Base-by-base conservation (phyloP, 306 rosid species). In the Rubus idaeus region DNA sequence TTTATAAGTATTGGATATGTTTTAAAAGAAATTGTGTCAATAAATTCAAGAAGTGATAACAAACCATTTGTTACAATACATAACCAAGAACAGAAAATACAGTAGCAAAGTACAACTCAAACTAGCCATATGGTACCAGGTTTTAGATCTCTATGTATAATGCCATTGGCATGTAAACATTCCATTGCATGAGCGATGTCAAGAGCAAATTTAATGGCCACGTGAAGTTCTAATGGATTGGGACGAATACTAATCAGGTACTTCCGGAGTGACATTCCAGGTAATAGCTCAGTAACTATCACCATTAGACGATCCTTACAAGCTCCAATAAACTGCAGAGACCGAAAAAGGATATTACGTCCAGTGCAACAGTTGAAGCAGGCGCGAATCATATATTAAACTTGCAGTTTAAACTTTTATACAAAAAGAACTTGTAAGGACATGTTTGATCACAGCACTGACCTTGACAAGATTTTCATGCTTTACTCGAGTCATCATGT, bases 281-380 rank as follows among this genome's bases (percentile, higher is more conserved):
- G 99, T 75, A 95, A 88, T 47, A 95, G 85, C 83, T 95, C 99
- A 14, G 99, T 95, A 23, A 95, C 97, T 78, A 95, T 91, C 85
- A 95, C 99, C 99, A 95, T 95, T 66, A 95, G 80, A 63, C 96
- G 99, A 83, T 89, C 99, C 84, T 95, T 92, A 79, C 99, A 95
- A 18, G 97, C 97, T 89, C 99, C 99, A 64, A 95, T 86, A 79
- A 95, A 95, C 99, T 95, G 92, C 83, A 75, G 66, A 67, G n/a
- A 70, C 61, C 13, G 77, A 73, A 71, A 61, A 80, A 79, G 72
- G 77, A 55, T 45, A 80, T 47, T 39, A 75, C 50, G 68, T 76
- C 65, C 44, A 20, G 76, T 69, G 16, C 40, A 42, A 58, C 49
- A 66, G 61, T 47, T 68, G 17, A 20, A 44, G 78, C 70, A 60